These are phyloP conservation scores for Phylloboletellus chloephorus DNA, from an alignment of 1,284 basidiomycete species.

Conservation along the genomic window DNA sequence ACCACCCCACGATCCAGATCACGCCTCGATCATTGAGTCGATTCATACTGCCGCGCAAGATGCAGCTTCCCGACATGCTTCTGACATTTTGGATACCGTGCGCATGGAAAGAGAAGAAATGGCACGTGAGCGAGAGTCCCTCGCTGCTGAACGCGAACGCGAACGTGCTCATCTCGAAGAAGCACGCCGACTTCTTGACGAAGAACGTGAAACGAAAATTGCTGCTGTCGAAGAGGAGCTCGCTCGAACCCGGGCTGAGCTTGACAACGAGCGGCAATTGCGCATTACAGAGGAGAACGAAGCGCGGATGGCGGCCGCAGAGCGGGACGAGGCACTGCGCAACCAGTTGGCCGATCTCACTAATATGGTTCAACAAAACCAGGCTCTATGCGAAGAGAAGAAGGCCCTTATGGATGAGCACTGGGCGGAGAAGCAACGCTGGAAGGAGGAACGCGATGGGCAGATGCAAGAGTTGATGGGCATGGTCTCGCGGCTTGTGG, in stretches of 20 bases:
- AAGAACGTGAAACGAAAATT: constrained; percentile 52
- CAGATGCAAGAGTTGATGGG: constrained; percentile 49
- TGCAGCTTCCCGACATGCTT: constrained; percentile 49
- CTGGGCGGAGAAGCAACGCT: constrained; percentile 51
- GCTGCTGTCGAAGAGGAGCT: constrained; percentile 58
- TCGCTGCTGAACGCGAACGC: constrained; percentile 47
- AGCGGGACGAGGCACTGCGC: constrained; percentile 54
- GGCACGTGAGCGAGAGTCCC: constrained; percentile 47
- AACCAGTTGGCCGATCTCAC: constrained; percentile 63
- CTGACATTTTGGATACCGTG: constrained; percentile 55
- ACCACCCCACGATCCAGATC: constrained; percentile 18
- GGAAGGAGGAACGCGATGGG: constrained; percentile 51
- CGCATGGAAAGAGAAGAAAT: constrained; percentile 55
- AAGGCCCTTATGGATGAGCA: constrained; percentile 50
- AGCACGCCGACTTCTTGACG: constrained; percentile 42
- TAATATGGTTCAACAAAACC: constrained; percentile 59
- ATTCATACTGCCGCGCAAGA: constrained; percentile 37
- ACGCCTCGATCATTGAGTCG: constrained; percentile 34
- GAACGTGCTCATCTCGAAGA: constrained; percentile 44
- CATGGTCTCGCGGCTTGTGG: constrained; percentile 52
- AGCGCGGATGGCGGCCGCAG: constrained; percentile 46
- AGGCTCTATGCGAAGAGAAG: constrained; percentile 51
- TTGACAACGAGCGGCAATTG: constrained; percentile 50
- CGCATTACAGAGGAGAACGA: constrained; percentile 56
- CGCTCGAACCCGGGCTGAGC: constrained; percentile 48